A percentile compares a stretch with the other conserved stretches of the same genome.
Evolutionary conservation across 108 stramenopile genomes (phyloP).

Genomic region (Cylindrotheca closterium): DNA sequence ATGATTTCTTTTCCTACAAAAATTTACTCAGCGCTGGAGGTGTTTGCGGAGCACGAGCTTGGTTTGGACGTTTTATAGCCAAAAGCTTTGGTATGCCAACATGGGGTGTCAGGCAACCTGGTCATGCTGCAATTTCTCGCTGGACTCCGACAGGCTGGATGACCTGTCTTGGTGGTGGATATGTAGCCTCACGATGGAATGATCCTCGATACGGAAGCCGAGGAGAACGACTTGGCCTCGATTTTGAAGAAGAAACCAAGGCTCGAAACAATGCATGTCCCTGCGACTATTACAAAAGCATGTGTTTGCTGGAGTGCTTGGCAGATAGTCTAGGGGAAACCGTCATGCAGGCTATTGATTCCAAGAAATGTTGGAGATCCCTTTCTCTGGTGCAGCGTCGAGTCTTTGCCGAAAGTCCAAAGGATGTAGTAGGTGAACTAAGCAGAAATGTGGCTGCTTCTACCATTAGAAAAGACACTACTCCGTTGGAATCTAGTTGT

Average conservation of each 20-base stretch:
- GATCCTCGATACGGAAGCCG: conserved; percentile 9
- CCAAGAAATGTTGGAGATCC: conserved; percentile 31
- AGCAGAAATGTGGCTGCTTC: background rate
- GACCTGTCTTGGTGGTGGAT: conserved; percentile 32
- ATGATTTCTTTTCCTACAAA: conserved; percentile 23
- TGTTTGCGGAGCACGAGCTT: conserved; percentile 61
- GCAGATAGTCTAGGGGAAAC: conserved; percentile 38
- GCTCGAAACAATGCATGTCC: conserved; percentile 12
- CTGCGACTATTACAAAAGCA: conserved; percentile 11
- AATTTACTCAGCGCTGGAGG: conserved; percentile 52
- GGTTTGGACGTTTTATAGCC: conserved; percentile 52
- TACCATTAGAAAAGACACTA: background rate
- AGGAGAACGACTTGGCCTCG: conserved; percentile 18
- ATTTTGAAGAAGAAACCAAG: conserved; percentile 36
- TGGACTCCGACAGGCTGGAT: conserved; percentile 41
- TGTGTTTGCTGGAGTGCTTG: conserved; percentile 31
- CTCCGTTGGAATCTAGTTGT: background rate
- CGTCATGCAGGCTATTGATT: conserved; percentile 9
- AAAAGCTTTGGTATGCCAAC: conserved; percentile 53
- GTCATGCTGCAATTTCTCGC: conserved; percentile 45
- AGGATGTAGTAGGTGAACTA: background rate
- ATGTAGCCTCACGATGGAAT: conserved; percentile 27
- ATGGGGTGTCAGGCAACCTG: conserved; percentile 48
- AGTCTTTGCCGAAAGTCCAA: conserved; percentile 3
- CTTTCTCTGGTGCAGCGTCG: conserved; percentile 32